Base-by-base conservation (phyloP, 1,139 yeast species). In the Protomyces lactucae-debilis region DNA sequence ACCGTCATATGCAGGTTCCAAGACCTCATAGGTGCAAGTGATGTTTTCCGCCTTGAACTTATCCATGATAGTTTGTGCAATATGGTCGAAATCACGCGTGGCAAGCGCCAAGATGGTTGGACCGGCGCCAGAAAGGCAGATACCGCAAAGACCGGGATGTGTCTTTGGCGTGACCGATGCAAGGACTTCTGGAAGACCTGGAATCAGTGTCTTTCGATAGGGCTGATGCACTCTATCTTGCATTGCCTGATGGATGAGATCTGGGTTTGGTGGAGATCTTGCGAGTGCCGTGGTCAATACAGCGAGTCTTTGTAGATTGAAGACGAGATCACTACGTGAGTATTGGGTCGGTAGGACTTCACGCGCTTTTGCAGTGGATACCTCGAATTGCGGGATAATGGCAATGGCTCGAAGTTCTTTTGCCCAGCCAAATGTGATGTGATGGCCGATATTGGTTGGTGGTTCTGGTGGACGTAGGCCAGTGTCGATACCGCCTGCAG, bases 161-260 rank as follows among this genome's bases (percentile, higher is more conserved):
- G 88, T 79, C 48, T 83, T 80, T 43, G 98, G 98, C 0, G 95
- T 89, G 64, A 92, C 85, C 16, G 87, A 81, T n/a, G 84, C 78
- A 71, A 93, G 81, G 52, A 93, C 91, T 68, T 88, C 90, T 5
- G 86, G 81, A 66, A 93, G 81, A 0, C 99, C 99, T 1, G 99
- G 99, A 66, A 93, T 89, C 72, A 66, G 36, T 23, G 48, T 32
- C 54, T 90, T 85, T 73, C 99, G 83, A 80, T 92, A 93, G 9
- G 97, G 97, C 76, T 93, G 99, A 77, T 93, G 99, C 60, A 93
- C 83, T 72, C 88, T 87, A 76, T 93, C 99, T 77, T 90, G 96
- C 99, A 93, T 93, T 35, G 98, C 91, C 67, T 93, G 88, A 76
- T 87, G 91, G 70, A 93, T 90, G 70, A 92, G 80, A 67, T 84